Percentiles rank a stretch among this genome's conserved stretches.
Conservation (phyloP, 176 grass and related monocot genomes). For the Avena eriantha region DNA sequence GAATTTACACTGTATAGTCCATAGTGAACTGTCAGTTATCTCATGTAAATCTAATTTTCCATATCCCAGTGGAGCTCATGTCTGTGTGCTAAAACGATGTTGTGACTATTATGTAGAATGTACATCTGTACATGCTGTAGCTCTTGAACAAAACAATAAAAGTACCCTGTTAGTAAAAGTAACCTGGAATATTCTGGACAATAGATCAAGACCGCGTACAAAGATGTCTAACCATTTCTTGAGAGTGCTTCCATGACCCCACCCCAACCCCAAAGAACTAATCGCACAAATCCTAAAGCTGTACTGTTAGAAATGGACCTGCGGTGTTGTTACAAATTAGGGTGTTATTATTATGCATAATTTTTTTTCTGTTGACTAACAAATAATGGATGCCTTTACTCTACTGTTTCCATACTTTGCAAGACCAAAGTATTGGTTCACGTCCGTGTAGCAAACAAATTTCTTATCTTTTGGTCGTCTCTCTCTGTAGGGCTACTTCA, state of each 20-base stretch:
- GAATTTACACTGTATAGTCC: constrained; percentile 19
- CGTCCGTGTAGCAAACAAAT: background rate
- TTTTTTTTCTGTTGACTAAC: background rate
- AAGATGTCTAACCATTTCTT: background rate
- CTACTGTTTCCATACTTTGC: constrained; percentile 20
- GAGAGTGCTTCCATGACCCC: background rate
- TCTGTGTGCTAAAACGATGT: constrained; percentile 10
- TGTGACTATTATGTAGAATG: background rate
- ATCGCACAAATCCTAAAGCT: constrained; percentile 9
- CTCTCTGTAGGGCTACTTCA: constrained; percentile 69
- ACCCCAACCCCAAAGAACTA: background rate
- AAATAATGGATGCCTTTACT: constrained; percentile 13
- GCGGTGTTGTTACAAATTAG: background rate
- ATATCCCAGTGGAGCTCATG: background rate
- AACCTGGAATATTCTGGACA: constrained; percentile 36
- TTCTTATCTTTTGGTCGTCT: constrained; percentile 16
- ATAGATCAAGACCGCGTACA: background rate
- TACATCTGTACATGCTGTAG: background rate
- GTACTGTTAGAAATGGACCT: constrained; percentile 16
- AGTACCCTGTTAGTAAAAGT: constrained; percentile 15
- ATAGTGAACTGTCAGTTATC: constrained; percentile 31
- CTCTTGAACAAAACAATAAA: constrained; percentile 14
- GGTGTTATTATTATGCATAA: background rate
- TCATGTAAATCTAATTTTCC: constrained; percentile 24
- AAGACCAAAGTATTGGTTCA: background rate